Conservation (phyloP, 345 rosid genomes). For the Arabidopsis suecica region DNA sequence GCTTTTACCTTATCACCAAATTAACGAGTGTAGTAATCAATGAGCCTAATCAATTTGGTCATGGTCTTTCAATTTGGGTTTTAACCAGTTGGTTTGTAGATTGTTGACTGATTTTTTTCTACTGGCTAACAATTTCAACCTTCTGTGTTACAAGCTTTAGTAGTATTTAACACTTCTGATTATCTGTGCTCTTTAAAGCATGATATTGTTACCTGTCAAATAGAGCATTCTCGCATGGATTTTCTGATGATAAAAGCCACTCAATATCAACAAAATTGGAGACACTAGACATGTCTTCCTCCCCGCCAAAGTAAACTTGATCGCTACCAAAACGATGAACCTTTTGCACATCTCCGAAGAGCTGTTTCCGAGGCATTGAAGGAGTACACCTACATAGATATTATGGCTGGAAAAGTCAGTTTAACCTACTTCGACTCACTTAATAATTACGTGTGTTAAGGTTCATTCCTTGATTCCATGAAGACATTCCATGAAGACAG, state of each 20-base stretch:
- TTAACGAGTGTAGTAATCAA: neutral
- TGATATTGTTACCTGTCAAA: constrained; percentile 67
- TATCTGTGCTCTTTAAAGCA: neutral
- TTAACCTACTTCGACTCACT: neutral
- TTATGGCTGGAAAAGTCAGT: constrained; percentile 17
- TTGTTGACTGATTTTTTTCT: neutral
- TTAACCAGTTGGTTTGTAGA: neutral
- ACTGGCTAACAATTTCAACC: constrained; percentile 6
- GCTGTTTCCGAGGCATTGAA: constrained; percentile 67
- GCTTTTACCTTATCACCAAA: neutral
- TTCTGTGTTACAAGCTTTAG: neutral
- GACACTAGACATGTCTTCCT: constrained; percentile 61
- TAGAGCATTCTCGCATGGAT: constrained; percentile 72
- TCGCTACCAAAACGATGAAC: constrained; percentile 56
- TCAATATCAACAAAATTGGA: constrained; percentile 90
- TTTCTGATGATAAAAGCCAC: constrained; percentile 88
- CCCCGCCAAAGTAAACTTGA: constrained; percentile 60
- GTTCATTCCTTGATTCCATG: neutral
- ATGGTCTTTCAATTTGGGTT: neutral
- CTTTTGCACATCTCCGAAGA: constrained; percentile 71
- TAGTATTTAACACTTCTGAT: neutral
- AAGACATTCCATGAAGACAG: constrained; percentile 3
- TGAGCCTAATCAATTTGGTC: neutral
- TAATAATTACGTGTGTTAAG: neutral
- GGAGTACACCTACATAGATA: constrained; percentile 62